phyloP scores from a whole-genome alignment of 768 basidiomycete genomes.

The Kwoniella dendrophila region DNA sequence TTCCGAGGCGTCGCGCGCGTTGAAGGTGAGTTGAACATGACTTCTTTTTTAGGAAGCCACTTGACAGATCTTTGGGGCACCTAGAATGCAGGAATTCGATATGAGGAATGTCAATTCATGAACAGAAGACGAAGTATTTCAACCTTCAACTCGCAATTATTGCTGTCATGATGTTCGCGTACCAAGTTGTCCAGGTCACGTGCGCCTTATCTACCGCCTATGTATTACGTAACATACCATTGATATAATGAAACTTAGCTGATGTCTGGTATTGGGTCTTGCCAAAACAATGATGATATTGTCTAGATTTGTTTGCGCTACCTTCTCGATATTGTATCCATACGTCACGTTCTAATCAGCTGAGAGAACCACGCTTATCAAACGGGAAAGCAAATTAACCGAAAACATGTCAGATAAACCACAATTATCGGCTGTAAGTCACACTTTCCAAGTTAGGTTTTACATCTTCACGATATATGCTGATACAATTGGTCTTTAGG shows the following conservation, averaged over 20 bases:
- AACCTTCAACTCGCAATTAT: neutral
- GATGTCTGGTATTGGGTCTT: neutral
- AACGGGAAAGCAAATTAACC: too few relatives aligned
- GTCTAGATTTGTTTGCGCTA: too few relatives aligned
- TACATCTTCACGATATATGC: neutral
- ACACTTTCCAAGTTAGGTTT: neutral
- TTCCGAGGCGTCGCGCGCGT: conserved; percentile 38
- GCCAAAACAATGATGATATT: too few relatives aligned
- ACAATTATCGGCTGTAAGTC: neutral
- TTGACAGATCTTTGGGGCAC: neutral
- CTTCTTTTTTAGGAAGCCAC: neutral
- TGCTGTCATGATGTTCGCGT: too few relatives aligned
- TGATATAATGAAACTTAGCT: neutral
- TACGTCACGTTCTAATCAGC: too few relatives aligned
- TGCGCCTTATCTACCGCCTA: too few relatives aligned
- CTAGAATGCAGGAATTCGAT: neutral
- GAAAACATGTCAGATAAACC: conserved; percentile 5
- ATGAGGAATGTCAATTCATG: too few relatives aligned
- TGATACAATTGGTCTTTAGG: conserved; percentile 1
- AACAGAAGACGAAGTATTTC: neutral
- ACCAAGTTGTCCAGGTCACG: too few relatives aligned
- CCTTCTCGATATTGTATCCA: too few relatives aligned
- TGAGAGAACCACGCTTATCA: too few relatives aligned
- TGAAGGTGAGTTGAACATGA: conserved; percentile 44
- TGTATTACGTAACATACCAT: neutral